A percentile compares a stretch with the other conserved stretches of the same genome.
These are phyloP conservation scores for Aspergillus candidus DNA, from an alignment of 2,329 filamentous ascomycete genomes.

Conservation along the genomic window DNA sequence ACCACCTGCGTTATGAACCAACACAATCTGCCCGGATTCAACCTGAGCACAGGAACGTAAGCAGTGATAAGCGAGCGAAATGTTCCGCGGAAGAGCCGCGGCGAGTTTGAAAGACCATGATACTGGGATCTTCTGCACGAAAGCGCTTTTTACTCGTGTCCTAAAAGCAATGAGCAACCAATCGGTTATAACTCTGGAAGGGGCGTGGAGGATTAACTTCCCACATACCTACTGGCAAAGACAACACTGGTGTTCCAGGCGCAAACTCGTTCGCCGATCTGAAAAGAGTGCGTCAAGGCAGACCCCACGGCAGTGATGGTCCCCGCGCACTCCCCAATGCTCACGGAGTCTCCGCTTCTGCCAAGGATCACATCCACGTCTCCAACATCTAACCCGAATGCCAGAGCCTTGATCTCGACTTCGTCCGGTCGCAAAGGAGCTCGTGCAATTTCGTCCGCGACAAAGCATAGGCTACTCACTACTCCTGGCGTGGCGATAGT, in stretches of 20 bases:
- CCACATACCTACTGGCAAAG: neutral
- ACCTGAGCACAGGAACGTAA: neutral
- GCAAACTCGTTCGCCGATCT: neutral
- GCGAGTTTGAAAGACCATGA: neutral
- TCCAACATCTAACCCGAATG: neutral
- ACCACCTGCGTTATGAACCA: neutral
- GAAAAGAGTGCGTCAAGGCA: neutral
- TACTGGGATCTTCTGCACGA: neutral
- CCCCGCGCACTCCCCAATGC: constrained; percentile 1
- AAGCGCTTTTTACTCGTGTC: neutral
- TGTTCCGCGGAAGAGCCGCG: neutral
- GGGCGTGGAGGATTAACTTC: neutral
- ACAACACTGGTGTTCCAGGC: constrained; percentile 1
- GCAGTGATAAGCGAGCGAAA: neutral
- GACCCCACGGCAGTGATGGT: neutral
- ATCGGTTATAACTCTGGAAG: neutral
- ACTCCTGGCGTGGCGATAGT: too few relatives aligned
- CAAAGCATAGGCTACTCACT: too few relatives aligned
- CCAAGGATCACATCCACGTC: neutral
- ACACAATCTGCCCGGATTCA: neutral
- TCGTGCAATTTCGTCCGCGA: too few relatives aligned
- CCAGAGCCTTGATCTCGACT: constrained; percentile 1
- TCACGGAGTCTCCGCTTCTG: neutral
- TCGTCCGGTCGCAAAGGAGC: neutral
- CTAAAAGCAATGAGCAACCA: neutral